These are phyloP conservation scores for Diaporthe citri DNA, from an alignment of 2,329 filamentous ascomycete genomes.

Conservation along the genomic window DNA sequence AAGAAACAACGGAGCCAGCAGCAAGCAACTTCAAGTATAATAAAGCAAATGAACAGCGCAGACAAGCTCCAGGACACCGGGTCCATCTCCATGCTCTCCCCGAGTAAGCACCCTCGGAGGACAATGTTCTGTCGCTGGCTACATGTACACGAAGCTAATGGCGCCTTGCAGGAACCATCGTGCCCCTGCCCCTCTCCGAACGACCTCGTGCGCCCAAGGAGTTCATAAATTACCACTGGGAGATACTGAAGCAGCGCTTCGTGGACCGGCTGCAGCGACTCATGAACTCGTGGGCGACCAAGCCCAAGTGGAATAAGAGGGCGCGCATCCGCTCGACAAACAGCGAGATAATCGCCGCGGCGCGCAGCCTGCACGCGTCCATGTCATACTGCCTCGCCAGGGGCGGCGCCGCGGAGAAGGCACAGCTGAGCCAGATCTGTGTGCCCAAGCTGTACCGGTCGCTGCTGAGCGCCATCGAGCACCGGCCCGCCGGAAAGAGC, in stretches of 20 bases:
- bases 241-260: slow-evolving; percentile 52
- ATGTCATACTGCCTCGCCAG: slow-evolving; percentile 73
- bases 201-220: slow-evolving; percentile 47
- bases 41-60: neutral
- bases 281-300: slow-evolving; percentile 51
- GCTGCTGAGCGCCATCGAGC: slow-evolving; percentile 66
- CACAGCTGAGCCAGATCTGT: slow-evolving; percentile 66
- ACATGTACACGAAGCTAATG: neutral
- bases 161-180: slow-evolving; percentile 58
- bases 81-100: slow-evolving; percentile 29
- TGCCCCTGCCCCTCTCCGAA: slow-evolving; percentile 56
- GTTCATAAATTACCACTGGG: slow-evolving; percentile 54
- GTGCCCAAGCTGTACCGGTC: slow-evolving; percentile 62
- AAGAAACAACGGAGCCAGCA: slow-evolving; percentile 9
- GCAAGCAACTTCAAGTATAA: slow-evolving; percentile 28
- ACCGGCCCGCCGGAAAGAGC: slow-evolving; percentile 59
- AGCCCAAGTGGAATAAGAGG: slow-evolving; percentile 57
- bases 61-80: neutral
- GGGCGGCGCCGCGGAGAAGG: slow-evolving; percentile 59
- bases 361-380: slow-evolving; percentile 69
- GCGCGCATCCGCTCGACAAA: slow-evolving; percentile 48
- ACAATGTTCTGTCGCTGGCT: neutral
- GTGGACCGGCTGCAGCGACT: slow-evolving; percentile 54
- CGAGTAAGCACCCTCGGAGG: slow-evolving; percentile 16
- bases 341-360: slow-evolving; percentile 61